Evolutionary conservation across 257 asterid species (phyloP), one percentile per base, ranked within the genome.

Genomic region (Fraxinus anomala): DNA sequence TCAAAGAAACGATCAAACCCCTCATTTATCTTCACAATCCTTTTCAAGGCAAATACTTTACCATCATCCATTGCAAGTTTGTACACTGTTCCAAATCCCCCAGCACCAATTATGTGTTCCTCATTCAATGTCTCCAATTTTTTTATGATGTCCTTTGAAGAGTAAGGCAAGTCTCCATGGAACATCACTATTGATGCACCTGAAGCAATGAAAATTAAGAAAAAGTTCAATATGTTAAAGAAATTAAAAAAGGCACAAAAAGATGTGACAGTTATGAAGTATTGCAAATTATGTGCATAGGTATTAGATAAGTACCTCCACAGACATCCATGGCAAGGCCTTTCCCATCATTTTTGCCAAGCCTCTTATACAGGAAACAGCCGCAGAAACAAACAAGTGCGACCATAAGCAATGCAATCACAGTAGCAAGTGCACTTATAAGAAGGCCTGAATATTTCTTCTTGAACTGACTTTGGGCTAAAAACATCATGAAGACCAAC

Each of bases 351-450:
- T 85, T 84, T 89, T 92, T 94, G 47, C 93, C 94, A 75, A 91
- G 92, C 86, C 93, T 92, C 84, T 94, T 92, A 82, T 92, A 91
- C 80, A 92, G 87, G 85, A 84, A 91, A 84, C 98, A 94, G 30
- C 97, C 98, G 96, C 97, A 91, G 91, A 89, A 94, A 85, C 98
- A 94, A 97, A 94, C 92, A 17, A 94, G 91, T 47, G 98, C 98
- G 44, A 94, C 96, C 82, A 92, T 86, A 85, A 94, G 97, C 85
- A 94, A 82, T 1, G 94, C 98, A 79, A 96, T 98, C 67, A 95
- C 92, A 39, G 99, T 95, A 81, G 97, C 99, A 65, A 92, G 81
- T 59, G 99, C 96, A 86, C 98, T 93, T 81, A 91, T 85, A 66
- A 93, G 94, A 74, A 95, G 91, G 82, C 92, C 97, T 34, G 97